These are phyloP conservation scores for Scheffersomyces segobiensis DNA, from an alignment of 1,139 yeast species.

Conservation along the genomic window DNA sequence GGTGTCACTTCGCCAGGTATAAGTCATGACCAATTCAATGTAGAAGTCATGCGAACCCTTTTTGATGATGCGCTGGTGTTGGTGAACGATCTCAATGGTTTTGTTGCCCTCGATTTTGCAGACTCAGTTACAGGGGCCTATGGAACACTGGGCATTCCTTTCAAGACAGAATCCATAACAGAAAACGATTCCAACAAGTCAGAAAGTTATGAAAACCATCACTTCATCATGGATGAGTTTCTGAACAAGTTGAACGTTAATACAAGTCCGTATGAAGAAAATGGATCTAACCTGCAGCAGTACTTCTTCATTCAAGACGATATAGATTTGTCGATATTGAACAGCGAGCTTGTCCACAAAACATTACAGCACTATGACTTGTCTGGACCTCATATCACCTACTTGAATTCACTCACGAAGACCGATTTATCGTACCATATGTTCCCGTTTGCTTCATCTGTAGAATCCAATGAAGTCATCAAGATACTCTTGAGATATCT, in stretches of 20 bases:
- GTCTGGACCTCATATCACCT: constrained; percentile 31
- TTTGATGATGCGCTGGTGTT: constrained; percentile 53
- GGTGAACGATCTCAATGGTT: constrained; percentile 50
- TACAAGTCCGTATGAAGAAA: not conserved
- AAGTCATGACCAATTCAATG: constrained; percentile 3
- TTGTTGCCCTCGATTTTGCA: constrained; percentile 27
- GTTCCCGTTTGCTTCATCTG: constrained; percentile 40
- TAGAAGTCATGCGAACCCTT: constrained; percentile 23
- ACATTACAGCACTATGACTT: constrained; percentile 25
- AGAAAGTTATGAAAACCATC: constrained; percentile 8
- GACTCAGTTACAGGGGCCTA: not conserved
- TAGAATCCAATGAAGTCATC: constrained; percentile 37
- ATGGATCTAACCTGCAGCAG: not conserved
- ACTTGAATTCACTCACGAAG: constrained; percentile 29
- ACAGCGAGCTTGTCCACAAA: constrained; percentile 23
- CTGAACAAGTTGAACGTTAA: constrained; percentile 3
- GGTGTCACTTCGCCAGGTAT: constrained; percentile 3
- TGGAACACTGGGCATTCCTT: constrained; percentile 4
- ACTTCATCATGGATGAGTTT: constrained; percentile 8
- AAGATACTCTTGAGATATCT: constrained; percentile 34
- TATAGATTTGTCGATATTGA: constrained; percentile 10
- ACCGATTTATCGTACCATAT: constrained; percentile 31
- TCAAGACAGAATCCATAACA: constrained; percentile 3
- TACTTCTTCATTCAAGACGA: constrained; percentile 1
- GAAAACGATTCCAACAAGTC: constrained; percentile 2